phyloP scores from a whole-genome alignment of 306 rosid species.

The Delonix regia region DNA sequence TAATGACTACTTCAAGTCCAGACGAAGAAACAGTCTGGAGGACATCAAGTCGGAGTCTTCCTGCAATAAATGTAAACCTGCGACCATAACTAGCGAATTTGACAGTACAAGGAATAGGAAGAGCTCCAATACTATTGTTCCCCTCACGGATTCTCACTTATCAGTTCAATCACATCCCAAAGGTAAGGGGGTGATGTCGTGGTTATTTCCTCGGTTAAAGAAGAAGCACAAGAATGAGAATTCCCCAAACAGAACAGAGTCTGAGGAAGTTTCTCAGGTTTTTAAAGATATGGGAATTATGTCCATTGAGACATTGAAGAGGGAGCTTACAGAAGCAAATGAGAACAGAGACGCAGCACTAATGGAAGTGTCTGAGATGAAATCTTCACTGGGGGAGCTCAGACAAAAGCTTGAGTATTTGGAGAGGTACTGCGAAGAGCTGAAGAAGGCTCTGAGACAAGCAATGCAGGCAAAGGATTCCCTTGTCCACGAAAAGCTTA shows the following conservation, averaged over 20 bases:
- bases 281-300: slow-evolving; percentile 73
- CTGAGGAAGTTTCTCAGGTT: slow-evolving; percentile 89
- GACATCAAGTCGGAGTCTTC: slow-evolving; percentile 76
- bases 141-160: slow-evolving; percentile 75
- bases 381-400: slow-evolving; percentile 79
- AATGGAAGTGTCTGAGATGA: slow-evolving; percentile 83
- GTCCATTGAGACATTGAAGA: slow-evolving; percentile 78
- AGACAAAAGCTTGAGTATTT: slow-evolving; percentile 80
- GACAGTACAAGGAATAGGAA: slow-evolving; percentile 63
- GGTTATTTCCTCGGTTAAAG: slow-evolving; percentile 89
- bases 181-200: slow-evolving; percentile 74
- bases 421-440: slow-evolving; percentile 89
- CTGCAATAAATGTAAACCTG: slow-evolving; percentile 86
- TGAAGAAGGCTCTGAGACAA: slow-evolving; percentile 84
- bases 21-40: slow-evolving; percentile 70
- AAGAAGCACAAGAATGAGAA: slow-evolving; percentile 67
- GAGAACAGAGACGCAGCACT: slow-evolving; percentile 77
- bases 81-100: slow-evolving; percentile 62
- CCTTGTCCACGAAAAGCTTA: slow-evolving; percentile 51
- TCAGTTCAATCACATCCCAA: slow-evolving; percentile 72
- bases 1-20: slow-evolving; percentile 62
- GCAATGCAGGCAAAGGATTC: slow-evolving; percentile 56
- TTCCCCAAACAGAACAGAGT: slow-evolving; percentile 78
- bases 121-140: slow-evolving; percentile 70
- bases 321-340: slow-evolving; percentile 73